phyloP scores from a whole-genome alignment of 768 basidiomycete species.

The Sistotremastrum niveocremeum region DNA sequence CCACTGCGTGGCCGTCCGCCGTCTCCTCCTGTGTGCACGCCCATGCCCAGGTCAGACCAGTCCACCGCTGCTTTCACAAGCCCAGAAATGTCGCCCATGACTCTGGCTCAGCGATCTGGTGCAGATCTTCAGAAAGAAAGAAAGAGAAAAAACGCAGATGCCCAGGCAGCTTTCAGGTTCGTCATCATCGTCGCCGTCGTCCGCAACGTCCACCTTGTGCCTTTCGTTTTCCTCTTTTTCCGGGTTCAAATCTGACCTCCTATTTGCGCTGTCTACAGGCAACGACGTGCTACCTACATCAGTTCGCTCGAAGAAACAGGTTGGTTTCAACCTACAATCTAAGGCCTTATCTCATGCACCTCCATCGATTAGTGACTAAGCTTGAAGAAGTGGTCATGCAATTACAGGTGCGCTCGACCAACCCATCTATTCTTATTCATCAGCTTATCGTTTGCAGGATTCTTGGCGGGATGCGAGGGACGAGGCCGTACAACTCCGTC shows the following conservation, averaged over 20 bases:
- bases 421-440: too few species aligned
- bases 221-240: too few species aligned
- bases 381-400: slow-evolving; percentile 76
- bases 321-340: slow-evolving; percentile 11
- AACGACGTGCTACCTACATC: slow-evolving; percentile 66
- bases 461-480: slow-evolving; percentile 55
- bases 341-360: not conserved
- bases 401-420: slow-evolving; percentile 17
- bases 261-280: slow-evolving; percentile 1
- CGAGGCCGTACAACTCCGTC: slow-evolving; percentile 47
- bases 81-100: slow-evolving; percentile 25
- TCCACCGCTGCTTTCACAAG: slow-evolving; percentile 15
- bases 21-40: slow-evolving; percentile 13
- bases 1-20: slow-evolving; percentile 9
- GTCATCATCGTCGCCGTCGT: too few species aligned
- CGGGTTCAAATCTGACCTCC: slow-evolving; percentile 34
- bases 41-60: slow-evolving; percentile 17
- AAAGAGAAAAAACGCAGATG: slow-evolving; percentile 85
- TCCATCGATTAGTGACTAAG: slow-evolving; percentile 46
- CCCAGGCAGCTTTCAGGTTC: slow-evolving; percentile 59
- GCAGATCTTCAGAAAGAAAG: slow-evolving; percentile 36
- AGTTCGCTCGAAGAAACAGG: slow-evolving; percentile 75
- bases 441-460: slow-evolving; percentile 32
- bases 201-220: too few species aligned
- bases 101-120: slow-evolving; percentile 21